Percentiles rank a stretch among this genome's conserved stretches.
phyloP scores from a whole-genome alignment of 331 rosid genomes.

The Phaseolus coccineus region DNA sequence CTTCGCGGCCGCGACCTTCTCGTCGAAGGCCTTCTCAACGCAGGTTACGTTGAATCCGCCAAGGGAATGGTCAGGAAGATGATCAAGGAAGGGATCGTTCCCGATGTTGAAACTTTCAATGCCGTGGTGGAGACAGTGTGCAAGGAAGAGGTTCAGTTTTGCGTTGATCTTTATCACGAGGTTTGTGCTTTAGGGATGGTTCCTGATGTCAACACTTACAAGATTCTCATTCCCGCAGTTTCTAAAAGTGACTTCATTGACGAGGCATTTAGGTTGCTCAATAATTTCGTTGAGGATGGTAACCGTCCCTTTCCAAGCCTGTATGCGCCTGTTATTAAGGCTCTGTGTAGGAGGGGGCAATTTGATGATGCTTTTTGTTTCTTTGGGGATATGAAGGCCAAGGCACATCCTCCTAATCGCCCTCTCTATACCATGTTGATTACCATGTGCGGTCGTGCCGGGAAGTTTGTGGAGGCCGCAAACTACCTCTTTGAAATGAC shows the following conservation, averaged over 20 bases:
- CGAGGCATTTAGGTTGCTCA: slow-evolving; percentile 74
- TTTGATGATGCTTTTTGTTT: slow-evolving; percentile 94
- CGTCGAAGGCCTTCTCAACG: slow-evolving; percentile 80
- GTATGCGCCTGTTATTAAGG: slow-evolving; percentile 82
- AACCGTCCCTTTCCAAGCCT: slow-evolving; percentile 77
- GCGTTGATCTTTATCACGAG: slow-evolving; percentile 63
- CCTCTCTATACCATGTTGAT: slow-evolving; percentile 92
- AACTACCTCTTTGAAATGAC: slow-evolving; percentile 87
- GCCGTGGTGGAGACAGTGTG: slow-evolving; percentile 61
- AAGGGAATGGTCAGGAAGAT: slow-evolving; percentile 77
- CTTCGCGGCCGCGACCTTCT: slow-evolving; percentile 90
- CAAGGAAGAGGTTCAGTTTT: slow-evolving; percentile 69
- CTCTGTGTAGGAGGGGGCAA: slow-evolving; percentile 76
- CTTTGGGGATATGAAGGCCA: slow-evolving; percentile 85
- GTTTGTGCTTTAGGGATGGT: slow-evolving; percentile 65
- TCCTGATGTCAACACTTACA: slow-evolving; percentile 80
- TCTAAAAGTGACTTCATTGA: slow-evolving; percentile 71
- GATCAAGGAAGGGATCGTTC: slow-evolving; percentile 71
- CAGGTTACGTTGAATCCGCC: slow-evolving; percentile 76
- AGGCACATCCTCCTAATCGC: slow-evolving; percentile 92
- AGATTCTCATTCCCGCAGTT: slow-evolving; percentile 71
- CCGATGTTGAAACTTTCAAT: slow-evolving; percentile 81
- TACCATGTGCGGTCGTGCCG: slow-evolving; percentile 90
- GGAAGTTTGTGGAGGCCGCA: slow-evolving; percentile 81
- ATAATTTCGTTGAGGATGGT: slow-evolving; percentile 76